Conservation (phyloP, 1,284 basidiomycete species). For the Malassezia restricta region DNA sequence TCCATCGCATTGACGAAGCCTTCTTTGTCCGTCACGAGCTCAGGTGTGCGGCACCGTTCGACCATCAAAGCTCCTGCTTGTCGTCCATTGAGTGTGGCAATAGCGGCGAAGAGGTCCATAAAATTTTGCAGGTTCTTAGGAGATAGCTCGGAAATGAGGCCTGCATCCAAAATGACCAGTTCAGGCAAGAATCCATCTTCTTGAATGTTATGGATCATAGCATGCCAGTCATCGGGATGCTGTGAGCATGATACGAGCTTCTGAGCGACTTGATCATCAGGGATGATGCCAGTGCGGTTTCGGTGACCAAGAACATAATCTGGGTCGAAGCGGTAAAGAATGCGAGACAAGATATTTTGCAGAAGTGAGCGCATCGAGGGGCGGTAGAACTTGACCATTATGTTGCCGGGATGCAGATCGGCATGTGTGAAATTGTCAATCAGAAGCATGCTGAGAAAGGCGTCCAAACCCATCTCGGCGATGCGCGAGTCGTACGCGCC, state of each 20-base stretch:
- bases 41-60: constrained; percentile 81
- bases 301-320: constrained; percentile 24
- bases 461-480: constrained; percentile 84
- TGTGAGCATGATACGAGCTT: constrained; percentile 55
- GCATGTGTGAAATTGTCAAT: constrained; percentile 97
- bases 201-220: constrained; percentile 58
- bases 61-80: constrained; percentile 89
- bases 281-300: constrained; percentile 11
- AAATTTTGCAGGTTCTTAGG: constrained; percentile 76
- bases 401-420: constrained; percentile 74
- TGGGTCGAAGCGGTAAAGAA: constrained; percentile 37
- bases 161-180: constrained; percentile 90
- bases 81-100: constrained; percentile 94
- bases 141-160: constrained; percentile 77
- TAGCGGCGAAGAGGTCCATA: constrained; percentile 84
- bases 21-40: constrained; percentile 78
- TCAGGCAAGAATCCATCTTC: constrained; percentile 76
- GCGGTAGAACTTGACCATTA: constrained; percentile 90
- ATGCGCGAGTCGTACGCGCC: constrained; percentile 71
- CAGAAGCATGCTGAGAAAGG: constrained; percentile 94
- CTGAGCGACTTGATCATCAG: constrained; percentile 54
- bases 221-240: constrained; percentile 58
- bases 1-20: constrained; percentile 96
- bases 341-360: constrained; percentile 25
- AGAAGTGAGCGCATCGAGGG: constrained; percentile 50